These are phyloP conservation scores for Hortaea werneckii DNA, from an alignment of 2,329 filamentous ascomycete genomes.

Conservation along the genomic window DNA sequence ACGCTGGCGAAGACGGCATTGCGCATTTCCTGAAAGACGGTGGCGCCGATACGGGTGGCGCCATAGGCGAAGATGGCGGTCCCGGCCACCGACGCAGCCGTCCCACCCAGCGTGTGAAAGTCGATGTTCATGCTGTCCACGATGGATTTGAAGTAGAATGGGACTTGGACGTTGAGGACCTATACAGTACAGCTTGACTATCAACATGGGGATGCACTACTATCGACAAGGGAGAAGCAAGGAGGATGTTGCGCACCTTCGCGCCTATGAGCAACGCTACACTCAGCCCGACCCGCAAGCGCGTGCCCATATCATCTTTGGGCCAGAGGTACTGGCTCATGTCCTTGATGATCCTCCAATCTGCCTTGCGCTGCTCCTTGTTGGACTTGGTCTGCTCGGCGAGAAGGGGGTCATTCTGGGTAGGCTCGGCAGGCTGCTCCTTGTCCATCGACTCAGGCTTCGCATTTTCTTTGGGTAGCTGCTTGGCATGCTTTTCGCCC, in stretches of 20 bases:
- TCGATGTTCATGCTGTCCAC: conserved; percentile 98
- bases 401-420: conserved; percentile 49
- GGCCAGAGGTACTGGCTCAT: conserved; percentile 97
- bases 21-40: conserved; percentile 81
- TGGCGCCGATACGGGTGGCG: conserved; percentile 75
- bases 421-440: conserved; percentile 20
- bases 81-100: conserved; percentile 77
- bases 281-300: conserved; percentile 76
- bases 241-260: conserved; percentile 47
- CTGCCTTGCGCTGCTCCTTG: conserved; percentile 86
- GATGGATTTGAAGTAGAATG: conserved; percentile 98
- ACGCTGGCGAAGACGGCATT: conserved; percentile 97
- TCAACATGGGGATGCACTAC: conserved; percentile 14
- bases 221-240: not conserved
- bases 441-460: conserved; percentile 27
- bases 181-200: conserved; percentile 22
- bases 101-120: conserved; percentile 74
- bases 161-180: conserved; percentile 90
- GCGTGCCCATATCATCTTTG: conserved; percentile 71
- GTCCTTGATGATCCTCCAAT: conserved; percentile 98
- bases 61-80: conserved; percentile 87
- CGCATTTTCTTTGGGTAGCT: conserved; percentile 18
- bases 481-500: conserved; percentile 17
- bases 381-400: conserved; percentile 55
- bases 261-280: conserved; percentile 74